phyloP scores from a whole-genome alignment of 805 yeast genomes.

The Nakazawaea ambrosiae region DNA sequence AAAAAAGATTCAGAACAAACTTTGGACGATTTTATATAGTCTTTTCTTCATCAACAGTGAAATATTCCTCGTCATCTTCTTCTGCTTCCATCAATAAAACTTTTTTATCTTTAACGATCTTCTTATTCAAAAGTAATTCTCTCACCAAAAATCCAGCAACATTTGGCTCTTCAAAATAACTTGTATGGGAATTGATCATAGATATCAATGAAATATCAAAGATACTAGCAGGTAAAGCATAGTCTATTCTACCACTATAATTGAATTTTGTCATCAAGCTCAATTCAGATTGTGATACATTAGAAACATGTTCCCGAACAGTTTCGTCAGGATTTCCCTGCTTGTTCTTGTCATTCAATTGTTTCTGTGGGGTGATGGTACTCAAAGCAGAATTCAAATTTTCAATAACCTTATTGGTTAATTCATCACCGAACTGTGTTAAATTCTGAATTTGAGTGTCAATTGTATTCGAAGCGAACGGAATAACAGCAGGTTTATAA shows the following conservation, averaged over 20 bases:
- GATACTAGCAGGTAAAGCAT: conserved; percentile 67
- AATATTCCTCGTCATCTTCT: conserved; percentile 5
- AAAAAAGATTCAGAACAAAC: conserved; percentile 80
- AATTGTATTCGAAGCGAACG: conserved; percentile 46
- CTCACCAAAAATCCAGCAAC: conserved; percentile 71
- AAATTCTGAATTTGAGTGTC: conserved; percentile 35
- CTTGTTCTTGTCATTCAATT: conserved; percentile 10
- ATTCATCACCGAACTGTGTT: conserved; percentile 34
- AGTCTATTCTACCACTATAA: conserved; percentile 74
- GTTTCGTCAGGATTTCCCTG: conserved; percentile 13
- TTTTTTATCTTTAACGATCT: conserved; percentile 3
- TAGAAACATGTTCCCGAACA: conserved; percentile 20
- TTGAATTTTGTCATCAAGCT: conserved; percentile 43
- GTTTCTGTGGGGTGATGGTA: conserved; percentile 1
- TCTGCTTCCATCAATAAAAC: conserved; percentile 6
- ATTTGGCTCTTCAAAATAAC: conserved; percentile 82
- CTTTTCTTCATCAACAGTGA: conserved; percentile 4
- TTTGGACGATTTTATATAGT: conserved; percentile 55
- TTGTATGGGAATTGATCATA: conserved; percentile 82
- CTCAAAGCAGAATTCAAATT: conserved; percentile 10
- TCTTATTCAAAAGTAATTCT: conserved; percentile 33
- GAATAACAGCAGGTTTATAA: conserved; percentile 49
- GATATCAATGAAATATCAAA: conserved; percentile 75
- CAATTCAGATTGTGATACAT: conserved; percentile 19
- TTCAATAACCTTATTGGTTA: conserved; percentile 22